A percentile compares a stretch with the other conserved stretches of the same genome.
phyloP scores from a whole-genome alignment of 1,284 basidiomycete genomes.

The Cutaneotrichosporon sp. region DNA sequence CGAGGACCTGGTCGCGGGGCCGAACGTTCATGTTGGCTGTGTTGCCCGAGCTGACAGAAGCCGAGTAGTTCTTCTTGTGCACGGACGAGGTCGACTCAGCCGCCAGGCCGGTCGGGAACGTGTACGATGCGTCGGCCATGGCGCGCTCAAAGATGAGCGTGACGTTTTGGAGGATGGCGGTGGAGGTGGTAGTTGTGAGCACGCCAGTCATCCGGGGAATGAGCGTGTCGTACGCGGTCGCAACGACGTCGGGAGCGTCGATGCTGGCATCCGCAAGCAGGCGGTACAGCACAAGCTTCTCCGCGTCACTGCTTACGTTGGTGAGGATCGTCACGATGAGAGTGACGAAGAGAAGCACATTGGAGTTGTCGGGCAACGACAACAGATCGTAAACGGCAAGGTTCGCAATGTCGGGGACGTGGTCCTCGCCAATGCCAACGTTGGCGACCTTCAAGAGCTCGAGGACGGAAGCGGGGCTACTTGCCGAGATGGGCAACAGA shows the following conservation, averaged over 20 bases:
- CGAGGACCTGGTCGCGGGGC: conserved; percentile 36
- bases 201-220: conserved; percentile 73
- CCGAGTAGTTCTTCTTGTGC: conserved; percentile 23
- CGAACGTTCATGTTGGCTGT: conserved; percentile 2
- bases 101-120: conserved; percentile 26
- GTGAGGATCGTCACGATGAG: conserved; percentile 73
- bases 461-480: conserved; percentile 56
- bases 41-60: conserved; percentile 11
- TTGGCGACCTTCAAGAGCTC: conserved; percentile 60
- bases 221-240: conserved; percentile 70
- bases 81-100: conserved; percentile 17
- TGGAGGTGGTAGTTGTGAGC: conserved; percentile 67
- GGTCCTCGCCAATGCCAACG: conserved; percentile 55
- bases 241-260: conserved; percentile 67
- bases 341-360: conserved; percentile 67
- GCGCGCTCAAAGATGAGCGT: conserved; percentile 62
- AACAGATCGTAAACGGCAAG: conserved; percentile 50
- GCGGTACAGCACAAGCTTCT: conserved; percentile 73
- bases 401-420: conserved; percentile 52
- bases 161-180: conserved; percentile 64
- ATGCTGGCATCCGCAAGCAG: conserved; percentile 69
- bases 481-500: conserved; percentile 62
- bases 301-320: conserved; percentile 67
- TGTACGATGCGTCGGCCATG: conserved; percentile 35
- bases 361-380: conserved; percentile 55